Conservation (phyloP, 768 basidiomycete genomes). For the Lactarius trivialis region DNA sequence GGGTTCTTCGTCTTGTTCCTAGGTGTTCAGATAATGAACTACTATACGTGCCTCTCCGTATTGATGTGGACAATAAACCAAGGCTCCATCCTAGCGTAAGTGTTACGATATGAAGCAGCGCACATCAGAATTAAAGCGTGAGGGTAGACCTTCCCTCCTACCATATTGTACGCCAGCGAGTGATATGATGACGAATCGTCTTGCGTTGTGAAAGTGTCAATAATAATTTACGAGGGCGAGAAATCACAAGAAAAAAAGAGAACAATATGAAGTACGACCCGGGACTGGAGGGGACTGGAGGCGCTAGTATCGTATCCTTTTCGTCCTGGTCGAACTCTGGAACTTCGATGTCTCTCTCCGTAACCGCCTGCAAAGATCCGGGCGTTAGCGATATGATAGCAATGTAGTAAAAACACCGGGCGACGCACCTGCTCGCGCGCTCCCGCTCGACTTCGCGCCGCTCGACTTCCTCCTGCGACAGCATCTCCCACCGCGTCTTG, state of each 20-base stretch:
- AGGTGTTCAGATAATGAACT: too few species aligned
- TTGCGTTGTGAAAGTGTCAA: background rate
- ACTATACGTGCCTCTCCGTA: background rate
- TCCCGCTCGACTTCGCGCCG: constrained; percentile 83
- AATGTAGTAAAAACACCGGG: background rate
- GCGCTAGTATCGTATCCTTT: constrained; percentile 23
- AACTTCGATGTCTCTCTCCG: constrained; percentile 64
- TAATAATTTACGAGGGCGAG: background rate
- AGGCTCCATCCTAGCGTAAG: background rate
- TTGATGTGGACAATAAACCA: background rate
- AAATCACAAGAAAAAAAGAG: background rate
- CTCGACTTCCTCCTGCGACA: constrained; percentile 89
- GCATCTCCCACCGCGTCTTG: constrained; percentile 77
- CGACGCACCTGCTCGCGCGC: constrained; percentile 64
- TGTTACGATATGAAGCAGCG: background rate
- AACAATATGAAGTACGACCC: background rate
- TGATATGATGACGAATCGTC: background rate
- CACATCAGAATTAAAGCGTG: background rate
- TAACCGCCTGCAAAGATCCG: constrained; percentile 38
- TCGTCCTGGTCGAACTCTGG: constrained; percentile 35
- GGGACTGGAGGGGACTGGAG: too few species aligned
- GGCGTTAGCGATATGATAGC: background rate
- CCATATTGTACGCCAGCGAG: background rate
- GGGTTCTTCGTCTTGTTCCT: too few species aligned
- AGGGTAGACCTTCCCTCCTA: background rate